Evolutionary conservation across 2,329 filamentous ascomycete species (phyloP).

Genomic region (Hypoxylon sp.): DNA sequence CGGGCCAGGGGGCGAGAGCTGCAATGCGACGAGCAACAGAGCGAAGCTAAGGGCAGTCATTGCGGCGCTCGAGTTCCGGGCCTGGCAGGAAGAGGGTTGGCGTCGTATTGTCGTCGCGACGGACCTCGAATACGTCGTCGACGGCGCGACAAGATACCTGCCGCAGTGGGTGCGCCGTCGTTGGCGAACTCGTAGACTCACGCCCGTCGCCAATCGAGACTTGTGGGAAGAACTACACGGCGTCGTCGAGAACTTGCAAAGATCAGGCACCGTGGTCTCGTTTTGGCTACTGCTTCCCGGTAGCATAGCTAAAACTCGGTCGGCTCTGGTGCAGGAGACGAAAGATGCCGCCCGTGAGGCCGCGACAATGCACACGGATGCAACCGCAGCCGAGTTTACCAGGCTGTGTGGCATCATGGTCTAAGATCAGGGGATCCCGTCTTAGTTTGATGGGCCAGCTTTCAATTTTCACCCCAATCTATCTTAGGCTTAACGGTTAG

Average conservation of each 20-base stretch:
- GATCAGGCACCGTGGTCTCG: constrained; percentile 47
- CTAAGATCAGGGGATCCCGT: background rate
- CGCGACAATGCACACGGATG: constrained; percentile 35
- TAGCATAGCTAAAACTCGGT: constrained; percentile 32
- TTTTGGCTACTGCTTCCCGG: constrained; percentile 50
- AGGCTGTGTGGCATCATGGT: constrained; percentile 49
- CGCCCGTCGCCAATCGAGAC: constrained; percentile 58
- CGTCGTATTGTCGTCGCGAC: constrained; percentile 62
- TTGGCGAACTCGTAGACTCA: constrained; percentile 53
- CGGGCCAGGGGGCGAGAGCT: constrained; percentile 54
- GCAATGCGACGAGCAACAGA: constrained; percentile 59
- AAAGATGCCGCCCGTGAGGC: constrained; percentile 45
- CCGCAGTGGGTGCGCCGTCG: constrained; percentile 57
- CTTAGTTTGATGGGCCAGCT: background rate
- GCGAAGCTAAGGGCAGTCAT: constrained; percentile 62
- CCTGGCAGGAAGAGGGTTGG: constrained; percentile 60
- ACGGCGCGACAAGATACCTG: constrained; percentile 59
- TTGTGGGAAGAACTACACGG: constrained; percentile 60
- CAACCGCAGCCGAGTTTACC: constrained; percentile 45
- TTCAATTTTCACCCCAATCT: background rate
- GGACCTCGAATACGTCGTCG: constrained; percentile 63
- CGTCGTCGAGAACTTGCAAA: constrained; percentile 40
- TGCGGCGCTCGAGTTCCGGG: constrained; percentile 59
- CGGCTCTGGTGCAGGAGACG: constrained; percentile 45
- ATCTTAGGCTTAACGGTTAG: background rate